Conservation (phyloP, 2,329 filamentous ascomycete species). For the Apiospora aurea region DNA sequence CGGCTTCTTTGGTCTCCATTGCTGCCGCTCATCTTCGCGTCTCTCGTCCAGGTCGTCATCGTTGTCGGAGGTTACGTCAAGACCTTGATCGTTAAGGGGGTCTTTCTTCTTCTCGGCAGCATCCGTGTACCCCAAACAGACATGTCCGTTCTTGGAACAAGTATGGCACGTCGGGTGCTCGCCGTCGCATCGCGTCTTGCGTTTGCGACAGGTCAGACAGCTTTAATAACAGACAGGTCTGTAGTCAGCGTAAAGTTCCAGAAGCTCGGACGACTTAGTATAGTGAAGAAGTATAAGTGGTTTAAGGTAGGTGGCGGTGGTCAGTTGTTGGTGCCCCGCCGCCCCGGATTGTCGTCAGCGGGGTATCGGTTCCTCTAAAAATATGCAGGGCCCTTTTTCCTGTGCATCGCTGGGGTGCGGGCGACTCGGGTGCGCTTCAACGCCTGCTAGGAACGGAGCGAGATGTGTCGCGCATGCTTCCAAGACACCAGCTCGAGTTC, state of each 20-base stretch:
- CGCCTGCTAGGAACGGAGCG: not conserved
- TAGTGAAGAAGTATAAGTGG: conserved; percentile 9
- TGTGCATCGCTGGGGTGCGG: conserved; percentile 12
- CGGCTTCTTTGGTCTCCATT: conserved; percentile 17
- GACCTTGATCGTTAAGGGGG: conserved; percentile 29
- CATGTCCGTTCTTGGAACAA: conserved; percentile 74
- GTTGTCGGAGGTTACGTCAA: conserved; percentile 41
- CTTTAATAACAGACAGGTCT: conserved; percentile 45
- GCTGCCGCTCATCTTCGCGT: conserved; percentile 30
- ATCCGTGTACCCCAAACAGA: conserved; percentile 72
- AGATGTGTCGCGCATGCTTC: not conserved
- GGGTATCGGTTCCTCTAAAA: conserved; percentile 4
- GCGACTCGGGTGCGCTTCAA: not conserved
- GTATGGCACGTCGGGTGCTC: conserved; percentile 77
- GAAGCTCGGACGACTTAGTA: conserved; percentile 23
- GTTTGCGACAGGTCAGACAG: conserved; percentile 76
- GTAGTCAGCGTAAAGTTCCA: conserved; percentile 33
- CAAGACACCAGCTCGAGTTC: not conserved
- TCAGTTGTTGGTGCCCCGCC: not conserved
- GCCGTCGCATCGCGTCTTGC: conserved; percentile 78
- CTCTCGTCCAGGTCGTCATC: conserved; percentile 43
- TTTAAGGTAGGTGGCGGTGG: conserved; percentile 6
- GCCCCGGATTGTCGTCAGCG: conserved; percentile 4
- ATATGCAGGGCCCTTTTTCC: conserved; percentile 14
- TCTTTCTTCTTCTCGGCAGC: conserved; percentile 51